Percentiles rank a stretch among this genome's conserved stretches.
phyloP scores from a whole-genome alignment of 495 filamentous ascomycete species.

The Lasiosphaeris hirsuta region DNA sequence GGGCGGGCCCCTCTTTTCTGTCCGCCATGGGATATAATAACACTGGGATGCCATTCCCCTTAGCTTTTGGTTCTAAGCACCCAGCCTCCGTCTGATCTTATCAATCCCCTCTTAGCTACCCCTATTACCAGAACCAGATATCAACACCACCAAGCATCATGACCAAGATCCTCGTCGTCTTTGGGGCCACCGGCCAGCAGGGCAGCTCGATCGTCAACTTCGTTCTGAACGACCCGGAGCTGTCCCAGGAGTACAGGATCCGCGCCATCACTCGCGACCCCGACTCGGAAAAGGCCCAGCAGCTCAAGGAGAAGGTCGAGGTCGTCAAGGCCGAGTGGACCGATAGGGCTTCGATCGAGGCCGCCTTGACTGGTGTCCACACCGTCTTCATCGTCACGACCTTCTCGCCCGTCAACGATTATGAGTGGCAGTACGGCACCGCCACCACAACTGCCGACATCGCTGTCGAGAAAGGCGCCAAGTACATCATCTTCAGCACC shows the following conservation, averaged over 20 bases:
- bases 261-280: constrained; percentile 56
- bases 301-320: constrained; percentile 38
- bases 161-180: constrained; percentile 46
- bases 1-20: no score
- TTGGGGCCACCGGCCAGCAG: constrained; percentile 62
- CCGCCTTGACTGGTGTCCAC: constrained; percentile 43
- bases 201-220: constrained; percentile 55
- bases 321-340: constrained; percentile 38
- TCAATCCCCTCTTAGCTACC: no score
- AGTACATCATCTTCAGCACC: constrained; percentile 52
- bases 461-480: constrained; percentile 40
- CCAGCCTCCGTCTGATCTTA: no score
- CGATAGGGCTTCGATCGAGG: constrained; percentile 36
- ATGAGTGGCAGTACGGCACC: constrained; percentile 36
- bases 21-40: no score
- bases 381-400: constrained; percentile 49
- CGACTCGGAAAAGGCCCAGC: constrained; percentile 41
- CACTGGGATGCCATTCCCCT: no score
- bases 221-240: constrained; percentile 47
- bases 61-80: no score
- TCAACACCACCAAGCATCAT: no score
- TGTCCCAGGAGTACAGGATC: constrained; percentile 49
- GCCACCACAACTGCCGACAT: constrained; percentile 47
- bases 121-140: no score
- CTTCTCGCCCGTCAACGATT: constrained; percentile 21